Conservation (phyloP, 2,329 filamentous ascomycete genomes). For the Balansia obtecta region DNA sequence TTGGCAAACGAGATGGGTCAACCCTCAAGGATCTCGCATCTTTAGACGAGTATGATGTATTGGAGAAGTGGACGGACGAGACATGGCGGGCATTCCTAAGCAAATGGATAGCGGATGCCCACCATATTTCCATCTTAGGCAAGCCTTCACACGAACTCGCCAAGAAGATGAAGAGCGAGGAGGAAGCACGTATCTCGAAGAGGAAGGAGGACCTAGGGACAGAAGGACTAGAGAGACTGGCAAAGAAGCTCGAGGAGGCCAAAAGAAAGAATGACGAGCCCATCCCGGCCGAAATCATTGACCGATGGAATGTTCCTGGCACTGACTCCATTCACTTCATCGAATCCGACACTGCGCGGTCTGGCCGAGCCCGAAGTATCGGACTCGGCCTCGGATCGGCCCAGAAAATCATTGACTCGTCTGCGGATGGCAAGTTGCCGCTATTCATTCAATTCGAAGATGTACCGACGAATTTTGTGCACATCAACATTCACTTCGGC, state of each 20-base stretch:
- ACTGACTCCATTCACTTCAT: conserved; percentile 94
- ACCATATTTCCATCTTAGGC: conserved; percentile 79
- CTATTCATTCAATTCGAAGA: conserved; percentile 97
- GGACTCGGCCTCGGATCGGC: conserved; percentile 56
- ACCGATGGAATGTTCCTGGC: conserved; percentile 68
- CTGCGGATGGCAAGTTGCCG: conserved; percentile 47
- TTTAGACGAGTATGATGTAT: conserved; percentile 48
- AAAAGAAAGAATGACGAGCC: conserved; percentile 81
- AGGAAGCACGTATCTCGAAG: conserved; percentile 64
- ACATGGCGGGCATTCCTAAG: conserved; percentile 75
- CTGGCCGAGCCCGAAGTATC: conserved; percentile 61
- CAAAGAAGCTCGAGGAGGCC: conserved; percentile 64
- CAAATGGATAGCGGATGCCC: conserved; percentile 74
- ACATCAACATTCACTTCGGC: conserved; percentile 69
- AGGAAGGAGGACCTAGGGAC: conserved; percentile 69
- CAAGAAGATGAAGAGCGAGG: conserved; percentile 68
- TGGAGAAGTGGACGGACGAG: conserved; percentile 70
- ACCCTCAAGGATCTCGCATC: conserved; percentile 49
- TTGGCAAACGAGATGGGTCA: conserved; percentile 73
- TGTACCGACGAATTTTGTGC: conserved; percentile 84
- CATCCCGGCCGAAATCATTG: conserved; percentile 72
- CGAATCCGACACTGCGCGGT: conserved; percentile 70
- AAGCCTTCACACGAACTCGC: conserved; percentile 73
- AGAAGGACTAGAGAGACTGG: conserved; percentile 67
- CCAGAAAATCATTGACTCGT: conserved; percentile 64